Evolutionary conservation across 352 stramenopile genomes (phyloP).

Genomic region (Phytophthora hibernalis): DNA sequence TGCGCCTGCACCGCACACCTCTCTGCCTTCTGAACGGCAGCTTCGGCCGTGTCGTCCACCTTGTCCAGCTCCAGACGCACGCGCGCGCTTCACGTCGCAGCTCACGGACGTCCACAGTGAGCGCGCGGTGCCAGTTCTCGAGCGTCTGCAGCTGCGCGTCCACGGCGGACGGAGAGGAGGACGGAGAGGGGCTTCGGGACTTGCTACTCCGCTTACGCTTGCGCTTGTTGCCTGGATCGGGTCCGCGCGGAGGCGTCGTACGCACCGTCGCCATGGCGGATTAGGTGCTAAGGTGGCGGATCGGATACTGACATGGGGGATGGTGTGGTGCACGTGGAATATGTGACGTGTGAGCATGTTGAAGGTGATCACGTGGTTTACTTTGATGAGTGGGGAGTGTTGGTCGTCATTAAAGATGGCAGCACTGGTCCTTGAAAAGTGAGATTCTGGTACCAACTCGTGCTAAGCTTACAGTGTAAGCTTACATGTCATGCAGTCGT

Average conservation of each 20-base stretch:
- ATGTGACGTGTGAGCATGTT: conserved; percentile 34
- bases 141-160: conserved; percentile 33
- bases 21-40: conserved; percentile 44
- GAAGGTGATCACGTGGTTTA: conserved; percentile 1
- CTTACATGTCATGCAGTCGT: no score
- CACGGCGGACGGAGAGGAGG: conserved; percentile 1
- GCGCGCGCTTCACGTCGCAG: conserved; percentile 37
- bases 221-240: conserved; percentile 37
- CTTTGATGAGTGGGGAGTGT: conserved; percentile 9
- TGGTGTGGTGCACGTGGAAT: conserved; percentile 27
- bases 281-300: neutral
- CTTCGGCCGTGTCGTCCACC: conserved; percentile 45
- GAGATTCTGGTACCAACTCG: no score
- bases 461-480: no score
- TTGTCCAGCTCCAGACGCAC: conserved; percentile 57
- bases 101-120: conserved; percentile 44
- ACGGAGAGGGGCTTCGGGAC: neutral
- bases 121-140: conserved; percentile 42
- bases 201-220: conserved; percentile 39
- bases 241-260: conserved; percentile 21
- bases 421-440: neutral
- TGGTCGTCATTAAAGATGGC: conserved; percentile 12
- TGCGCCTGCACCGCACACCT: conserved; percentile 24
- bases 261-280: conserved; percentile 43
- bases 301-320: conserved; percentile 11